Base-by-base conservation (phyloP, 306 rosid species). In the Benincasa hispida region DNA sequence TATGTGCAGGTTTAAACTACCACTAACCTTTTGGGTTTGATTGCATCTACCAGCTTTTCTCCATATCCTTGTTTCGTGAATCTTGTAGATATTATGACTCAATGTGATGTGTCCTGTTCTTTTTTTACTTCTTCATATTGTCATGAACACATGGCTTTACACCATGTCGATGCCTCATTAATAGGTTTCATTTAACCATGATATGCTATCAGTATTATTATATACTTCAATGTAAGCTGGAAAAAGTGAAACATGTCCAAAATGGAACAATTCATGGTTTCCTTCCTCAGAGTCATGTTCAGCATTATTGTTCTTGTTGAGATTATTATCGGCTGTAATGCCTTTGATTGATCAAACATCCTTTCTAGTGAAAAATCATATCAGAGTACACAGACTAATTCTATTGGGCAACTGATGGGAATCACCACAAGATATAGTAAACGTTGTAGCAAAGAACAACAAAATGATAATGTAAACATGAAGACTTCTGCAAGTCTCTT, bases 291-390 rank as follows among this genome's bases (percentile, higher is more conserved):
- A 67, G 74, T 21, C 9, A 5, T 67, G 48, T 21, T 67, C 74
- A 67, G 54, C 30, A 67, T n/a, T 37, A 25, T 67, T 67, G 74
- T 67, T 21, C 74, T 67, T 67, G 73, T 21, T 66, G 30, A 67
- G 54, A 67, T 67, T 37, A 41, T 39, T n/a, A 3, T 48, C 19
- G 74, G 15, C 74, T 5, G 45, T 37, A 37, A 67, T 5, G 32
- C 32, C 74, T 1, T 67, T 37, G 27, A 19, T 65, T 35, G 50
- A 32, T 65, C 48, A 35, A 7, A 34, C 8, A 32, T 19, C 51
- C 25, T 8, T 6, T 35, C 25, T 9, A 35, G 21, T 63, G 25
- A 63, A 19, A 66, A 5, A 1, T 66, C 73, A 9, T 37, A 37
- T 21, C 53, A 67, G 55, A 68, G 48, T 17, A 10, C 6, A 35